phyloP scores from a whole-genome alignment of 306 rosid genomes.

The Inga oerstediana region DNA sequence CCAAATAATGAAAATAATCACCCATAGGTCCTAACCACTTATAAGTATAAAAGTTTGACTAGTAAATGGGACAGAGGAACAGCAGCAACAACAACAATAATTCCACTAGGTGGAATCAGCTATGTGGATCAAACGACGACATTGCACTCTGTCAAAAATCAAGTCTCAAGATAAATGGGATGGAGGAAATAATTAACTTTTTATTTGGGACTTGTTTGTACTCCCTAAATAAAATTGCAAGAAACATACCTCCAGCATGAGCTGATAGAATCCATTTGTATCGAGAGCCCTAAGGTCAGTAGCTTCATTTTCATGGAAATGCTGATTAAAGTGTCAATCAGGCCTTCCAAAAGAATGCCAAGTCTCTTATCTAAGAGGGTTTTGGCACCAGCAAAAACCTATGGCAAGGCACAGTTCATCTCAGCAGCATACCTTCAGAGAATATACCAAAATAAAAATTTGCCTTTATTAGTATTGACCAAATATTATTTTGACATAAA shows the following conservation, averaged over 20 bases:
- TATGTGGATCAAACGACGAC: too few relatives aligned
- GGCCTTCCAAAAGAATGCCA: conserved; percentile 96
- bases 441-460: conserved; percentile 22
- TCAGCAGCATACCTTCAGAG: conserved; percentile 26
- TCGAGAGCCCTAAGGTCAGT: conserved; percentile 79
- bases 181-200: background rate
- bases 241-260: conserved; percentile 89
- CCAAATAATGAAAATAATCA: background rate
- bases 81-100: too few relatives aligned
- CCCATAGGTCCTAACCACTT: background rate
- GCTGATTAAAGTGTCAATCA: conserved; percentile 93
- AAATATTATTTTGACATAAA: conserved; percentile 20
- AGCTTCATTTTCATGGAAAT: conserved; percentile 73
- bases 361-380: conserved; percentile 95
- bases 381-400: conserved; percentile 95
- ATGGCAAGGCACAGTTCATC: conserved; percentile 25
- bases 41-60: too few relatives aligned
- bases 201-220: background rate
- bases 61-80: too few relatives aligned
- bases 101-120: too few relatives aligned
- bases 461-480: background rate
- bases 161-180: background rate
- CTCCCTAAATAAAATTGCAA: background rate
- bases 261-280: conserved; percentile 92
- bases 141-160: too few relatives aligned